Base-by-base conservation (phyloP, 1,139 yeast species). In the Saccharomyces hybrid region DNA sequence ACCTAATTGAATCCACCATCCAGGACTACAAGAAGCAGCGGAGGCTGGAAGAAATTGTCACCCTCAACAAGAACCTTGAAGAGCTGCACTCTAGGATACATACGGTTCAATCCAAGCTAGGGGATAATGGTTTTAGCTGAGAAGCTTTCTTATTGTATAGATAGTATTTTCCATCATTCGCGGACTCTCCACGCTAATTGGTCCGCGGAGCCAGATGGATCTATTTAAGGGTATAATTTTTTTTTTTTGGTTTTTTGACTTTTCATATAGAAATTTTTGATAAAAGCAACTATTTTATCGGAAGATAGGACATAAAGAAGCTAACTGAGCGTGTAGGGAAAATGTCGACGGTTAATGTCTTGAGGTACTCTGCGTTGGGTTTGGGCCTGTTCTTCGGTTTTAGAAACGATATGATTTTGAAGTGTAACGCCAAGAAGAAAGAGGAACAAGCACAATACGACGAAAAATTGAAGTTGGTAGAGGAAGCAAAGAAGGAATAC, bases 281-380 rank as follows among this genome's bases (percentile, higher is more conserved):
- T 38, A 38, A 3, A 16, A 16, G 23, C 23, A 38, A 16, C 23
- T 16, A 16, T 16, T 38, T 14, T 16, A 38, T 38, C 25, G 42
- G 42, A 38, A 38, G 25, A 38, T 38, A 38, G 25, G 23, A 16
- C 4, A 38, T 38, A 38, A 2, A 16, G 42, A 38, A 38, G 23
- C 42, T 38, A 38, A 38, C 42, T 46, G 29, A 26, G 29, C 5
- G 16, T 27, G 23, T 27, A 19, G 23, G 14, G 59, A 51, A 13
- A 49, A 77, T 77, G 80, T 75, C 78, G 56, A 74, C 78, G 70
- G 78, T 75, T 54, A 78, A 78, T 71, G 81, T 88, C 69, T 82
- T 90, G 71, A 89, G 98, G 84, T 93, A 95, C 84, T 78, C 96
- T 65, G 86, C 95, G 57, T 81, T 93, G 64, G 95, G 90, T 58